Base-by-base conservation (phyloP, 495 filamentous ascomycete genomes). In the Peziza echinospora region DNA sequence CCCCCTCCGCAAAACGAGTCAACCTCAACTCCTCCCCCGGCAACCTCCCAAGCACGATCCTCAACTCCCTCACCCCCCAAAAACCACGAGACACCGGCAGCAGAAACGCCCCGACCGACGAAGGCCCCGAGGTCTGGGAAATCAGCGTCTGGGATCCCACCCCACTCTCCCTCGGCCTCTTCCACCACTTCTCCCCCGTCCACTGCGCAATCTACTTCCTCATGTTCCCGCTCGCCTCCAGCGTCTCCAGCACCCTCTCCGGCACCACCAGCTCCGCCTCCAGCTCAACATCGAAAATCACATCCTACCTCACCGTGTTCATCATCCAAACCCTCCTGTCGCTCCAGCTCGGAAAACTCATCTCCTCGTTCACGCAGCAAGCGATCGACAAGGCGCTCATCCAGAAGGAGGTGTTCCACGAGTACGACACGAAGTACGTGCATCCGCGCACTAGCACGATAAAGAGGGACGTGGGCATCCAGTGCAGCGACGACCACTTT, bases 401-500 rank as follows among this genome's bases (percentile, higher is more conserved):
- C 44, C 80, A 89, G 44, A 85, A 80, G 51, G 83, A 93, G 61
- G 86, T 97, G 5, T 64, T 94, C 65, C 76, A 84, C 58, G 89
- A 97, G 64, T 97, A 97, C 62, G 83, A 97, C 61, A 80, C 75
- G 42, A 96, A 96, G 67, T 93, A 74, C 51, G 89, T 97, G 2
- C 83, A 91, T 58, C 89, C 91, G 8, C 69, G 77, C n/a, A 72
- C 91, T 7, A 79, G 87, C 48, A 77, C 73, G 8, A 68, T 79
- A 16, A 77, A 82, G 54, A 74, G 89, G 50, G 84, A 96, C 58
- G 85, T 89, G 5, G 60, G 51, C 6, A 50, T 59, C 7, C 52
- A 63, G 30, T 16, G 49, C 48, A 26, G 48, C 52, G 11, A 49
- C 40, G 55, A 63, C 30, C 30, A 48, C 47, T 55, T 44, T 50